Conservation (phyloP, 2,329 filamentous ascomycete species). For the Ceratocystis diversiconidia region DNA sequence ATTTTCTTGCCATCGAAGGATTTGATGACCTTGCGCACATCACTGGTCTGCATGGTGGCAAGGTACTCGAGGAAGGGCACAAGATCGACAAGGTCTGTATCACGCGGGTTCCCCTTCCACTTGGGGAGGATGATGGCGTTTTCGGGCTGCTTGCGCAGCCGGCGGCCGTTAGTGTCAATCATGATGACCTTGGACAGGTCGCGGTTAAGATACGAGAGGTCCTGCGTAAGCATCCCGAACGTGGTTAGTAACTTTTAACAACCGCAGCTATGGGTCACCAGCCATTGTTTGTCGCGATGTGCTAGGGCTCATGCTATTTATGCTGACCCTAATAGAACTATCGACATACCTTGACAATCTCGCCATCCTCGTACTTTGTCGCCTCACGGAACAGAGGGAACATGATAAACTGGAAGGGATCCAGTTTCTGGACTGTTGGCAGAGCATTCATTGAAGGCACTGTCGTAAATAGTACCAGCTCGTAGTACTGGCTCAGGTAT, state of each 20-base stretch:
- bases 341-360: conserved; percentile 71
- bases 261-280: no score
- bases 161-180: conserved; percentile 69
- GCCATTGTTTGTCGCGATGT: no score
- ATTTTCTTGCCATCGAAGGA: conserved; percentile 84
- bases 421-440: conserved; percentile 79
- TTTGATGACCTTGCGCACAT: conserved; percentile 74
- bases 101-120: conserved; percentile 72
- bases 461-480: conserved; percentile 88
- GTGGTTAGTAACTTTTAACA: background rate
- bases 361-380: conserved; percentile 90
- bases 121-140: conserved; percentile 86
- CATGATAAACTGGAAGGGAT: conserved; percentile 87
- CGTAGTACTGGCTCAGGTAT: conserved; percentile 95
- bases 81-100: conserved; percentile 73
- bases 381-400: conserved; percentile 93
- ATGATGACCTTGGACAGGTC: conserved; percentile 91
- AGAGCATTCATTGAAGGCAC: conserved; percentile 75
- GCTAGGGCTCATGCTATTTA: no score
- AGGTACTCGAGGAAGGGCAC: conserved; percentile 98
- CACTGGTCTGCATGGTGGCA: conserved; percentile 78
- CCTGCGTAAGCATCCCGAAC: conserved; percentile 36
- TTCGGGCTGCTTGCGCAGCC: conserved; percentile 83
- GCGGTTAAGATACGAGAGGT: conserved; percentile 94
- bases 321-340: background rate